Percentiles rank a stretch among this genome's conserved stretches.
Conservation (phyloP, 495 filamentous ascomycete species). For the Acidiella bohemica region DNA sequence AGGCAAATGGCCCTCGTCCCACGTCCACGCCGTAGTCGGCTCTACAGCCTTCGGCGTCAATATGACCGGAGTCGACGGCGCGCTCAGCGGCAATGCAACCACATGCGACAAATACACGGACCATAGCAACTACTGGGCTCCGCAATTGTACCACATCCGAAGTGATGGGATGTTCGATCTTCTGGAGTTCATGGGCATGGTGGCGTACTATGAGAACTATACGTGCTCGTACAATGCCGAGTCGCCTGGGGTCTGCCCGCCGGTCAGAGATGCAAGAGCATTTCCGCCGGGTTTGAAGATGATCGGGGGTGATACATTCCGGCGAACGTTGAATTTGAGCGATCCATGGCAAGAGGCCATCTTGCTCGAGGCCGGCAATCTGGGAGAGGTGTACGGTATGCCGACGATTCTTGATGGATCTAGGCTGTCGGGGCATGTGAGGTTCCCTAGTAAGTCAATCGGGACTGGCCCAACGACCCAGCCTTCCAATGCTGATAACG, state of each 20-base stretch:
- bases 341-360: not conserved
- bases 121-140: slow-evolving; percentile 7
- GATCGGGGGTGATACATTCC: slow-evolving; percentile 1
- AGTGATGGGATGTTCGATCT: not conserved
- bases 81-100: slow-evolving; percentile 1
- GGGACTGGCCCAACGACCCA: no score
- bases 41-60: not conserved
- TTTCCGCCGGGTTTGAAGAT: slow-evolving; percentile 6
- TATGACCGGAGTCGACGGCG: not conserved
- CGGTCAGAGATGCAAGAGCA: not conserved
- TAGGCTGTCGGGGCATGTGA: slow-evolving; percentile 43
- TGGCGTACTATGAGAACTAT: slow-evolving; percentile 4
- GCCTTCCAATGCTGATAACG: no score
- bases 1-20: not conserved
- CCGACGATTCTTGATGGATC: not conserved
- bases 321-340: slow-evolving; percentile 1
- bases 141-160: not conserved
- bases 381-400: slow-evolving; percentile 5
- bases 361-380: not conserved
- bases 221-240: not conserved
- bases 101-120: not conserved
- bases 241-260: not conserved
- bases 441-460: no score
- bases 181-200: not conserved
- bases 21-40: slow-evolving; percentile 1